These are phyloP conservation scores for Martiniozyma asiatica DNA, from an alignment of 1,139 yeast genomes.

Conservation along the genomic window DNA sequence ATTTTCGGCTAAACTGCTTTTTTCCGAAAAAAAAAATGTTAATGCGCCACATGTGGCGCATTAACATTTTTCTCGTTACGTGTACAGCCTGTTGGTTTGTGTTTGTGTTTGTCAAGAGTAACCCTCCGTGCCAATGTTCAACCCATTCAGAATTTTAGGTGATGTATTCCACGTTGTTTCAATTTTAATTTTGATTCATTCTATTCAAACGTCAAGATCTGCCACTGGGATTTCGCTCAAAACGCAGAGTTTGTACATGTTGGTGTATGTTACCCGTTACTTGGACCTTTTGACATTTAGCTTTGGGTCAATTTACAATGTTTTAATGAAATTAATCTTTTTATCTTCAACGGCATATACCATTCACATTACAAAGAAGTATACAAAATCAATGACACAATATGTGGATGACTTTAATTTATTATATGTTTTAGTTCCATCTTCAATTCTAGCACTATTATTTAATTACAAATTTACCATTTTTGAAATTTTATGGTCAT, in stretches of 20 bases:
- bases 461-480: slow-evolving; percentile 56
- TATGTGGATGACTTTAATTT: slow-evolving; percentile 64
- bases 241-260: slow-evolving; percentile 68
- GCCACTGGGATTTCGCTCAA: slow-evolving; percentile 80
- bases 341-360: slow-evolving; percentile 67
- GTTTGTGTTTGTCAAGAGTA: too few species aligned
- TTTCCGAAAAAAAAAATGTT: too few species aligned
- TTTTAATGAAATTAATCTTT: slow-evolving; percentile 71
- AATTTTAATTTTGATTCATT: slow-evolving; percentile 59
- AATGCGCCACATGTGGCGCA: too few species aligned
- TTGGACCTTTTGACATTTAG: slow-evolving; percentile 47
- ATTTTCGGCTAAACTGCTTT: too few species aligned
- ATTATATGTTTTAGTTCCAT: slow-evolving; percentile 56
- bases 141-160: slow-evolving; percentile 26
- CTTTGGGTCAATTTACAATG: slow-evolving; percentile 60
- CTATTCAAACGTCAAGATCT: slow-evolving; percentile 54
- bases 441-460: slow-evolving; percentile 46
- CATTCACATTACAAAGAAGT: slow-evolving; percentile 59
- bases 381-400: slow-evolving; percentile 36
- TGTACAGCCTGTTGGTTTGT: too few species aligned
- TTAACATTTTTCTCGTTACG: too few species aligned
- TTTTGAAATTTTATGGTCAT: slow-evolving; percentile 62
- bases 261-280: slow-evolving; percentile 67
- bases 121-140: slow-evolving; percentile 18
- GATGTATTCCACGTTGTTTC: slow-evolving; percentile 80